Base-by-base conservation (phyloP, 2,329 filamentous ascomycete genomes). In the Fusarium ambrosium region DNA sequence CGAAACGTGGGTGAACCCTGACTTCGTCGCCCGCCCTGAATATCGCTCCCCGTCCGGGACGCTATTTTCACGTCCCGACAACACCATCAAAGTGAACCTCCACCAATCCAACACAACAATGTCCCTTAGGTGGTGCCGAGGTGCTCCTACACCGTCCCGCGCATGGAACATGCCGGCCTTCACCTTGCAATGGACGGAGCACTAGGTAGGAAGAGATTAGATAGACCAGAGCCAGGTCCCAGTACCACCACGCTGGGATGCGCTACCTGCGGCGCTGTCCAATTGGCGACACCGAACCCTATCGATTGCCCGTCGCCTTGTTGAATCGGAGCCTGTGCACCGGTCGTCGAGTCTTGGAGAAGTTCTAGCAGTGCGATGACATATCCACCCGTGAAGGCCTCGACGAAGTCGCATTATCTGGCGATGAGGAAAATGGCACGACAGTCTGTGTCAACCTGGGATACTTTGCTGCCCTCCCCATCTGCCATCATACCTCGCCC, bases 161-260 rank as follows among this genome's bases (percentile, higher is more conserved):
- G 51, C 72, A 74, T 74, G 72, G 72, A 63, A 64, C 56, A 74
- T 73, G 65, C 70, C 62, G 51, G 51, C 24, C 37, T 39, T 60
- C 53, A 65, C 39, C 62, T 66, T 69, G 56, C 56, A 62, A 45
- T 64, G 60, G 48, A 32, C 48, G 27, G 48, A 32, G 27, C 43
- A 39, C 39, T 45, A 58, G 60, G 53, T 39, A 69, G 55, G 43
- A 27, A 70, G 63, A 73, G 69, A 75, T 70, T 75, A 75, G 72
- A 73, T 66, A 70, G 34, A 59, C 41, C 58, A 69, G 43, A 69
- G 56, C 20, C 51, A 64, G 62, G 71, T 61, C 70, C 66, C 59
- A 62, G 69, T 73, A 74, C 72, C 72, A 70, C 72, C 62, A 70
- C 62, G 66, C 66, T 64, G 72, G 72, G 69, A 73, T 75, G 48